phyloP scores from a whole-genome alignment of 2,329 filamentous ascomycete species.

The Grosmannia huntii region DNA sequence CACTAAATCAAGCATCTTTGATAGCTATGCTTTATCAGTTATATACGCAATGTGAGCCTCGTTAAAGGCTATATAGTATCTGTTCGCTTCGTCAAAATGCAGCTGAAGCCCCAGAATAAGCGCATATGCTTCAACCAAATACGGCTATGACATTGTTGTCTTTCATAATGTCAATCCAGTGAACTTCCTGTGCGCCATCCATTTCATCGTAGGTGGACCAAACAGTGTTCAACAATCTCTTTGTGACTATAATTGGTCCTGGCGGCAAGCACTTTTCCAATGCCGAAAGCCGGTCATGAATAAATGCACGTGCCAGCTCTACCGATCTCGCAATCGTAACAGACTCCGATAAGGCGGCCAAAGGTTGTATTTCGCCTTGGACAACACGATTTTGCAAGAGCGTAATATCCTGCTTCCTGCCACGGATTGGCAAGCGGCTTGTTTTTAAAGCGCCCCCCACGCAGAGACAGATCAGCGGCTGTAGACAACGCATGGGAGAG shows the following conservation, averaged over 20 bases:
- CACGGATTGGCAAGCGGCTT: background rate
- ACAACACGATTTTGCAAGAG: background rate
- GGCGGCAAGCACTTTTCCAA: conserved; percentile 25
- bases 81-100: background rate
- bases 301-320: conserved; percentile 19
- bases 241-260: conserved; percentile 24
- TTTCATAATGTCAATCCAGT: conserved; percentile 12
- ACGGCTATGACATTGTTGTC: background rate
- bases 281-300: conserved; percentile 21
- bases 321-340: background rate
- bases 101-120: background rate
- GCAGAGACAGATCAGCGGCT: conserved; percentile 14
- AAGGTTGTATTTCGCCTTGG: background rate
- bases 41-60: background rate
- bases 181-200: conserved; percentile 8
- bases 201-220: conserved; percentile 27
- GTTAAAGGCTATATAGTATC: background rate
- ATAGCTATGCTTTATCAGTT: no score
- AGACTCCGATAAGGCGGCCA: background rate
- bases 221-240: conserved; percentile 23
- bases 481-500: conserved; percentile 14
- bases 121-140: background rate
- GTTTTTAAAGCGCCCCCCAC: conserved; percentile 11
- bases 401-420: background rate
- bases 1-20: no score